Base-by-base conservation (phyloP, 768 basidiomycete species). In the Boletus sp. region DNA sequence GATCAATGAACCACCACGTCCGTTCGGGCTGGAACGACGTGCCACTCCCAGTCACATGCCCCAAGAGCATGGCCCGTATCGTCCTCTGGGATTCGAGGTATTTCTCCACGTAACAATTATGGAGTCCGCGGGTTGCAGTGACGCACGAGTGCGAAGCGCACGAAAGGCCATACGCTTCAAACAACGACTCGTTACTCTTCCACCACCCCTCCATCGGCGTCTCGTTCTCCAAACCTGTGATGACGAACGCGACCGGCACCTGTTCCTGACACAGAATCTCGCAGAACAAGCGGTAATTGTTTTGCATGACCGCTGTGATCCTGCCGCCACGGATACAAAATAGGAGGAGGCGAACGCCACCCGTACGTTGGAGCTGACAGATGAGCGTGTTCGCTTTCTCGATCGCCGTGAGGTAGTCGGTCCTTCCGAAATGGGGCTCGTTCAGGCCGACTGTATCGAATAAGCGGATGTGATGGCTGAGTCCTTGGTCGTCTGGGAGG, bases 131-230 rank as follows among this genome's bases (percentile, higher is more conserved):
- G 28, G 47, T 73, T 4, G 76, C 72, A 3, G 75, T 78, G 58
- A 79, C 57, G 53, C 79, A 79, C 0, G 70, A 77, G 17, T 76
- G 71, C 4, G 72, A 74, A 17, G 59, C 47, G 24, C 74, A 67
- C 33, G 51, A 58, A 35, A 69, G 64, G 0, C 30, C 30, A 47
- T 59, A 65, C 12, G 55, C 55, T 33, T 68, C 68, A 51, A 79
- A 79, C 10, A 40, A 40, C 29, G 45, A 18, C 52, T 64, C 56
- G 32, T 78, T 78, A 10, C 60, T 56, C n/a, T 54, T 52, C 73
- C 72, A 73, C 73, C 71, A 75, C 11, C 35, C 53, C 18, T 75
- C 72, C 72, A 73, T 73, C 17, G 62, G 57, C 7, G 53, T 41
- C 50, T 73, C 63, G 45, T 73, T 72, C 58, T 74, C 73, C 55